Conservation (phyloP, 78 protist genomes). For the Parvularia atlantis region DNA sequence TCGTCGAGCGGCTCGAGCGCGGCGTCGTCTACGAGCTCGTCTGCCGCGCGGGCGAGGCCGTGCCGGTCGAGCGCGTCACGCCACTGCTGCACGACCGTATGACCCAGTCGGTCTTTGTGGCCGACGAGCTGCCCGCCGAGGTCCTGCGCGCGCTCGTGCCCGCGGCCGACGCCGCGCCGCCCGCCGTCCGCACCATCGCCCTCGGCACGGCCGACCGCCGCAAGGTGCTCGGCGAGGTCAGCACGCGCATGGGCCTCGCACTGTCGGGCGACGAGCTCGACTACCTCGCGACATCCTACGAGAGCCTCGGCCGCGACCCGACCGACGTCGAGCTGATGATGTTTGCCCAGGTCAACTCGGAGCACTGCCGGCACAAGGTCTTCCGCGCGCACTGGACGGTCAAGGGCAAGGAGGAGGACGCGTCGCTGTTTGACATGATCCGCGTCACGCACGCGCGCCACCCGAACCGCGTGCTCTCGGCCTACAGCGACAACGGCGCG, state of each 20-base stretch:
- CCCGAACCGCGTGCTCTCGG: constrained; percentile 39
- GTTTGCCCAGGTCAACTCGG: constrained; percentile 55
- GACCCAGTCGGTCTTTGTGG: constrained; percentile 61
- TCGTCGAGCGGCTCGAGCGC: too few relatives aligned
- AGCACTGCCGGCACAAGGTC: constrained; percentile 66
- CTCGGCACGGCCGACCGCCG: background rate
- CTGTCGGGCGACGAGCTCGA: constrained; percentile 70
- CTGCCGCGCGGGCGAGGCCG: too few relatives aligned
- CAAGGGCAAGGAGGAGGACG: constrained; percentile 51
- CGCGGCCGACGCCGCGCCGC: background rate
- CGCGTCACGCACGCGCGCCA: constrained; percentile 14
- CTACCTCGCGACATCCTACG: constrained; percentile 49
- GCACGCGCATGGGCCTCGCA: constrained; percentile 42
- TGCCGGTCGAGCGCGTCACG: too few relatives aligned
- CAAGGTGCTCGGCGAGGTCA: background rate
- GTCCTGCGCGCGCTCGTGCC: background rate
- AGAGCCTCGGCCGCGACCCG: constrained; percentile 65
- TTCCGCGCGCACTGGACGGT: constrained; percentile 57
- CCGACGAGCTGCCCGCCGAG: background rate
- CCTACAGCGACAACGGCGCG: constrained; percentile 84
- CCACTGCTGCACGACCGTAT: constrained; percentile 82
- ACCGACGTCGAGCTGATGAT: constrained; percentile 80
- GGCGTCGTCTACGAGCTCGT: too few relatives aligned
- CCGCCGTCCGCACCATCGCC: background rate
- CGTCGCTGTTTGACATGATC: constrained; percentile 48